Conservation (phyloP, 2,329 filamentous ascomycete genomes). For the Colletotrichum liriopes region DNA sequence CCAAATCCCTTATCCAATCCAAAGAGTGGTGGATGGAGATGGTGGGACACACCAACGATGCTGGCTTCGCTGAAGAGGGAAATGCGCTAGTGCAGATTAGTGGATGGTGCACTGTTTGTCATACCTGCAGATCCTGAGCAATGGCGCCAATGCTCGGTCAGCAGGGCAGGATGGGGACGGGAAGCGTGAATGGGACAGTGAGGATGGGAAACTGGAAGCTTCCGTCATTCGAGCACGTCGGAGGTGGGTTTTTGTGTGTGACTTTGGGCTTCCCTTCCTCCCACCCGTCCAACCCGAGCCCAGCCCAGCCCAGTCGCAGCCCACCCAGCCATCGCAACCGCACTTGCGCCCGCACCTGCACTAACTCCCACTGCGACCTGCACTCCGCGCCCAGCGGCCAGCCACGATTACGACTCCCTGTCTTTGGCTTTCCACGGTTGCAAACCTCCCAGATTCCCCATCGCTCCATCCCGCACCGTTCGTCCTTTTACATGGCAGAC, state of each 20-base stretch:
- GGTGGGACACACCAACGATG: not conserved
- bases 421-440: constrained; percentile 8
- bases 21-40: not conserved
- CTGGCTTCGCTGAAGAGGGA: constrained; percentile 27
- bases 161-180: constrained; percentile 19
- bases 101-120: constrained; percentile 39
- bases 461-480: constrained; percentile 18
- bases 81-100: constrained; percentile 24
- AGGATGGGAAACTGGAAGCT: constrained; percentile 38
- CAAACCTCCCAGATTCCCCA: constrained; percentile 19
- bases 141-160: constrained; percentile 39
- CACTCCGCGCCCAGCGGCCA: constrained; percentile 1
- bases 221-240: constrained; percentile 35
- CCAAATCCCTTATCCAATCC: not conserved
- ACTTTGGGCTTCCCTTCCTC: not conserved
- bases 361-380: not conserved
- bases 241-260: not conserved
- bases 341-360: constrained; percentile 23
- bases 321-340: constrained; percentile 14
- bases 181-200: not conserved
- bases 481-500: constrained; percentile 16
- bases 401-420: constrained; percentile 10
- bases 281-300: not conserved
- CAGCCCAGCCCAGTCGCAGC: constrained; percentile 18
- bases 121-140: constrained; percentile 37